Evolutionary conservation across 106 monocot genomes (phyloP).

Genomic region (Narthecium ossifragum): DNA sequence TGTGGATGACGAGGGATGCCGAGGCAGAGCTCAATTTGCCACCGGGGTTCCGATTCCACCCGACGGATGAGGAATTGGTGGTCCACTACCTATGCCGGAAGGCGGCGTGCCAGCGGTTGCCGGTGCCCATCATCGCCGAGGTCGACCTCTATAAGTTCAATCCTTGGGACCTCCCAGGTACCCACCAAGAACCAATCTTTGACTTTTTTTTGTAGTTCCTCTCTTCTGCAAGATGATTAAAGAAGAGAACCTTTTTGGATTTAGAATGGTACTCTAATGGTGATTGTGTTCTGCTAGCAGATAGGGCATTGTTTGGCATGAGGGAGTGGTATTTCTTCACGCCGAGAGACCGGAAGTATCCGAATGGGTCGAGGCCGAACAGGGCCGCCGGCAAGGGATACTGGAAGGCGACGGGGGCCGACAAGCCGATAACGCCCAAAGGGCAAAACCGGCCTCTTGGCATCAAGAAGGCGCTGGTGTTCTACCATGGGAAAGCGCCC

Average conservation of each 20-base stretch:
- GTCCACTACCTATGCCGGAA: constrained; percentile 35
- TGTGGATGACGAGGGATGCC: neutral
- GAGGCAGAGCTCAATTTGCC: constrained; percentile 30
- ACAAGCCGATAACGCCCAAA: constrained; percentile 39
- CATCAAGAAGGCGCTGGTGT: constrained; percentile 57
- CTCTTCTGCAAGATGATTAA: too few relatives aligned
- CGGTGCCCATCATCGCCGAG: constrained; percentile 43
- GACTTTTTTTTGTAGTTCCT: neutral
- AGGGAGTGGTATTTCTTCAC: constrained; percentile 63
- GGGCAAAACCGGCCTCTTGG: constrained; percentile 25
- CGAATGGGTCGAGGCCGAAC: constrained; percentile 45
- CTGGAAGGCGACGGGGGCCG: constrained; percentile 58
- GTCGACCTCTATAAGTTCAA: constrained; percentile 39
- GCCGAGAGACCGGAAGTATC: constrained; percentile 25
- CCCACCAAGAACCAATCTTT: neutral
- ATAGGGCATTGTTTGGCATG: constrained; percentile 46
- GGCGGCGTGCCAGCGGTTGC: constrained; percentile 10
- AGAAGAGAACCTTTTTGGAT: too few relatives aligned
- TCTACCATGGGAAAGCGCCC: constrained; percentile 49
- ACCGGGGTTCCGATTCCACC: constrained; percentile 31
- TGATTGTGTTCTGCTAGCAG: constrained; percentile 10
- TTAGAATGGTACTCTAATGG: neutral
- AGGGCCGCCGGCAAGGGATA: constrained; percentile 38
- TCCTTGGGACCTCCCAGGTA: constrained; percentile 40
- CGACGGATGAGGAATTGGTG: constrained; percentile 27